Evolutionary conservation across 805 yeast species (phyloP).

Genomic region (Barnettozyma wickerhamii): DNA sequence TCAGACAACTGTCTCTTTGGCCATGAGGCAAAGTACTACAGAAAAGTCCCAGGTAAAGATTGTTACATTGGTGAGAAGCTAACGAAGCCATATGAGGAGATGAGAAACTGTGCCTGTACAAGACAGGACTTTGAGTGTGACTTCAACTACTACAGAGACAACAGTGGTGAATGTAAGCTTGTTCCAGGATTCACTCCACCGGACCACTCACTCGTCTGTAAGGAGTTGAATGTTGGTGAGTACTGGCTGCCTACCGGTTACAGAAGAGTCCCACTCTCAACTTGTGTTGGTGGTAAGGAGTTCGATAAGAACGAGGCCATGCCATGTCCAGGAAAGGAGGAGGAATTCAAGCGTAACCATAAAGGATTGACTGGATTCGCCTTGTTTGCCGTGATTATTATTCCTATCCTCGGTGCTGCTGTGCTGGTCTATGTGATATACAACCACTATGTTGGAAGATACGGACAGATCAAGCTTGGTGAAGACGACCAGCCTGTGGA

Average conservation of each 20-base stretch:
- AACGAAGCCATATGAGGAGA: constrained; percentile 47
- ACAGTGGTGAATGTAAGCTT: constrained; percentile 81
- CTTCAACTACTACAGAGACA: constrained; percentile 65
- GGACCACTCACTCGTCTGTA: constrained; percentile 61
- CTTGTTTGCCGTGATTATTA: constrained; percentile 45
- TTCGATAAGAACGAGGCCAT: constrained; percentile 60
- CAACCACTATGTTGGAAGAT: constrained; percentile 73
- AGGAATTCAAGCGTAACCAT: constrained; percentile 51
- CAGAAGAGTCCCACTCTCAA: constrained; percentile 76
- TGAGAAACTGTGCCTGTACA: constrained; percentile 75
- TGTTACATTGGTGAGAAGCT: constrained; percentile 70
- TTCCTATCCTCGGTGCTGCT: constrained; percentile 52
- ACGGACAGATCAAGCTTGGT: constrained; percentile 85
- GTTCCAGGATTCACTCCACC: constrained; percentile 70
- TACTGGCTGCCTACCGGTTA: constrained; percentile 91
- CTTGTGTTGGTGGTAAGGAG: constrained; percentile 77
- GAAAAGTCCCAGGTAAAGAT: constrained; percentile 50
- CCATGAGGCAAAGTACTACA: constrained; percentile 55
- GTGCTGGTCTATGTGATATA: constrained; percentile 66
- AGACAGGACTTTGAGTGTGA: constrained; percentile 93
- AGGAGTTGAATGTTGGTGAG: constrained; percentile 51
- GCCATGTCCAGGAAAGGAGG: constrained; percentile 87
- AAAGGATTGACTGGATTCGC: constrained; percentile 52
- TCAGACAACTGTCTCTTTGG: constrained; percentile 63
- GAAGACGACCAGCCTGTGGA: constrained; percentile 73